Conservation (phyloP, 1,139 yeast genomes). For the Chernovozyma aurita region DNA sequence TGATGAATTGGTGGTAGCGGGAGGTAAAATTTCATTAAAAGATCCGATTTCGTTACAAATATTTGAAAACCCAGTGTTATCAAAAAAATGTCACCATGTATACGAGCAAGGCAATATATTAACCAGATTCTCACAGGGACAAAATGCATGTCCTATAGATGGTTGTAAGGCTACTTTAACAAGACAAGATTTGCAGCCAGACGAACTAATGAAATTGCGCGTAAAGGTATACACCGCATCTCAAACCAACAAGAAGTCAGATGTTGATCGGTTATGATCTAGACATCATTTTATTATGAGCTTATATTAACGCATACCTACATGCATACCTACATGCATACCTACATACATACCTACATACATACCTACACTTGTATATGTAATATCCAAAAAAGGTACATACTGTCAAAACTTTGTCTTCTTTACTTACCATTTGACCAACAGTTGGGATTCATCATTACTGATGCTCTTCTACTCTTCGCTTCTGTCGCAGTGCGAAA, state of each 20-base stretch:
- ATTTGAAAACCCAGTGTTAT: slow-evolving; percentile 50
- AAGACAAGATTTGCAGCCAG: slow-evolving; percentile 32
- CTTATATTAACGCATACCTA: too few relatives aligned
- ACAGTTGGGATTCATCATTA: too few relatives aligned
- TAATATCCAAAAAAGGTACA: not conserved
- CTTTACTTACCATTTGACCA: too few relatives aligned
- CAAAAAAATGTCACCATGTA: slow-evolving; percentile 54
- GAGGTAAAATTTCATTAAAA: slow-evolving; percentile 59
- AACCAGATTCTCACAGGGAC: slow-evolving; percentile 19
- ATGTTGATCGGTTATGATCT: slow-evolving; percentile 1
- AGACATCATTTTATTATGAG: too few relatives aligned
- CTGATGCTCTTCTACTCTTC: too few relatives aligned
- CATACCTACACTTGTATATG: too few relatives aligned
- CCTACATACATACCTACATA: too few relatives aligned
- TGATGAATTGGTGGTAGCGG: slow-evolving; percentile 58
- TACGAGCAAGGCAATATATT: slow-evolving; percentile 48
- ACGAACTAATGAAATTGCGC: slow-evolving; percentile 47
- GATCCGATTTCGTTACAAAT: slow-evolving; percentile 60
- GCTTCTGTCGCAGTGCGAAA: too few relatives aligned
- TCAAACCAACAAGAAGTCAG: not conserved
- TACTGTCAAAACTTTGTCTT: not conserved
- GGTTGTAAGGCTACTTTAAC: slow-evolving; percentile 38
- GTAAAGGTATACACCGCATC: slow-evolving; percentile 31
- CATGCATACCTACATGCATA: too few relatives aligned
- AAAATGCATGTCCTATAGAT: slow-evolving; percentile 39